Base-by-base conservation (phyloP, 495 filamentous ascomycete genomes). In the Chaetomium fimeti region DNA sequence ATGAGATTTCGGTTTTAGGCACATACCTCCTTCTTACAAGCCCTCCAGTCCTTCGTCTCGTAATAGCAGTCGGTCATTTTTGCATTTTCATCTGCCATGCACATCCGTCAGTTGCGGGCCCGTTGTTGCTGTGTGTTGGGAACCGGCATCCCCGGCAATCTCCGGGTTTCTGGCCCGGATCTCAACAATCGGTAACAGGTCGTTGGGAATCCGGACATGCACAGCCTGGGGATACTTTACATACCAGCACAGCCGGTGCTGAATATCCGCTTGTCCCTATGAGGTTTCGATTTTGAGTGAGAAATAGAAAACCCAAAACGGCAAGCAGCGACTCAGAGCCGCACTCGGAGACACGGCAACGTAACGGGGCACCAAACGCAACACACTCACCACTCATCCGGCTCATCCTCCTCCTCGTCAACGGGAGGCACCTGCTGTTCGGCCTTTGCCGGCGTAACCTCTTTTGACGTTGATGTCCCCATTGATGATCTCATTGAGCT, bases 1-100 rank as follows among this genome's bases (percentile, higher is more conserved):
- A 27, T 11, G 12, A 22, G 24, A 54, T 25, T 38, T 8, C 11
- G n/a, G n/a, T n/a, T n/a, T n/a, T n/a, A n/a, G n/a, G n/a, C n/a
- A 62, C 91, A 81, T 76, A 95, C 94, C 86, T 96, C 93, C 61
- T 88, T 80, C 72, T 89, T 91, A 76, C 94, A 98, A 62, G 82
- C 78, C 69, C 94, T 83, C 94, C 94, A 98, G 75, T 98, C 94
- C 75, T 92, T 97, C 82, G 93, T 97, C 22, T 92, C 90, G 75
- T 85, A 97, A 73, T 93, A 97, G 76, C 94, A 98, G 76, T 97
- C 89, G 56, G 91, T 97, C 88, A 98, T 81, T 70, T 86, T 96
- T 32, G 84, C 79, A 74, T 98, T 96, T 73, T 98, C 93, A 36
- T 79, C 94, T 97, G 65, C 47, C 48, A 49, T 55, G 60, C n/a